phyloP scores from a whole-genome alignment of 345 rosid species.

The Corchorus capsularis region DNA sequence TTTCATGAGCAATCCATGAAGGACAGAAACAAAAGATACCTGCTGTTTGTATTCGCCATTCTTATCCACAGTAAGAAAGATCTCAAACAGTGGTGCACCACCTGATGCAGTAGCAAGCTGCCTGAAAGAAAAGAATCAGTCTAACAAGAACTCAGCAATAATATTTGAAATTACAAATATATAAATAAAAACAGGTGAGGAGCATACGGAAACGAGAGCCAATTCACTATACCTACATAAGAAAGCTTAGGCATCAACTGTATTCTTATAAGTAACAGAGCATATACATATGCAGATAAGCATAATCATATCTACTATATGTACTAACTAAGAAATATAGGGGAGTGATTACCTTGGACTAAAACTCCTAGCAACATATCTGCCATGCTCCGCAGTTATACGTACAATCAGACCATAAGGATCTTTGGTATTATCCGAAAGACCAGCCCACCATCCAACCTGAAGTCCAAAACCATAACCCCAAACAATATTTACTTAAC shows the following conservation, averaged over 20 bases:
- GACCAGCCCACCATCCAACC: conserved; percentile 99
- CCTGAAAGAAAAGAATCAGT: conserved; percentile 45
- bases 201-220: neutral
- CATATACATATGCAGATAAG: neutral
- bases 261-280: neutral
- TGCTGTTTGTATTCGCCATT: conserved; percentile 81
- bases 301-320: neutral
- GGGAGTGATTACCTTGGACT: conserved; percentile 67
- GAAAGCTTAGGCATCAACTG: too few species aligned
- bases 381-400: conserved; percentile 95
- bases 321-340: neutral
- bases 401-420: conserved; percentile 84
- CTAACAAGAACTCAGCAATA: conserved; percentile 22
- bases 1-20: neutral
- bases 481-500: neutral
- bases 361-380: conserved; percentile 83
- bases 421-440: conserved; percentile 69
- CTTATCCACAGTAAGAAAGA: conserved; percentile 64
- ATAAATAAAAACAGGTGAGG: neutral
- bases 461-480: conserved; percentile 30
- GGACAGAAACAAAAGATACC: conserved; percentile 43
- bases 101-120: conserved; percentile 72
- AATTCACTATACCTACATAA: neutral
- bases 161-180: neutral
- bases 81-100: conserved; percentile 84